Conservation (phyloP, 352 stramenopile genomes). For the Phytopythium sindhum region DNA sequence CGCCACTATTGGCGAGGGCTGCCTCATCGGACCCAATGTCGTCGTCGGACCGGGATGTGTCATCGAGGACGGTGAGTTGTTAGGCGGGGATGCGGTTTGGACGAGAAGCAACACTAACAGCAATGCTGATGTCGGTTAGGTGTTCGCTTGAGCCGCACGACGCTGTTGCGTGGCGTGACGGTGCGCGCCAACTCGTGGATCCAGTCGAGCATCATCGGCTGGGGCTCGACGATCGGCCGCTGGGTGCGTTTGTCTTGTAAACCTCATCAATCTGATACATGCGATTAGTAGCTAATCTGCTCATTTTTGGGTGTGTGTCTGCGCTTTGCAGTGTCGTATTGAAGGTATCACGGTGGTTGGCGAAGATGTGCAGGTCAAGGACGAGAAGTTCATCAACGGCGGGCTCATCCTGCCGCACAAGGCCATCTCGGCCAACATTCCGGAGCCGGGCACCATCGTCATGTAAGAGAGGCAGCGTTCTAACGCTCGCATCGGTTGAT, state of each 20-base stretch:
- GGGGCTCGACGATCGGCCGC: conserved; percentile 82
- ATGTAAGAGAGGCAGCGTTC: conserved; percentile 43
- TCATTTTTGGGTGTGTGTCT: neutral
- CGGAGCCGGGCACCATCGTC: conserved; percentile 85
- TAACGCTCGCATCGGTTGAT: neutral
- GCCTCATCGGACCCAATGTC: conserved; percentile 84
- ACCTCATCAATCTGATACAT: neutral
- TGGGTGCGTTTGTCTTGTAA: conserved; percentile 40
- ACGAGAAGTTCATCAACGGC: conserved; percentile 89
- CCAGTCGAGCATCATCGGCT: conserved; percentile 88
- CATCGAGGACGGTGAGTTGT: conserved; percentile 68
- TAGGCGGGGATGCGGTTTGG: neutral
- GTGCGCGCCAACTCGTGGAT: conserved; percentile 84
- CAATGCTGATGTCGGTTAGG: conserved; percentile 23
- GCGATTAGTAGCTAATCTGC: neutral
- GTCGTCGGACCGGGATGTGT: conserved; percentile 78
- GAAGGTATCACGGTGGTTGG: conserved; percentile 83
- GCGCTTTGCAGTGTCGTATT: conserved; percentile 57
- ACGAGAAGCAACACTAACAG: too few species aligned
- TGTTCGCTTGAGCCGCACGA: conserved; percentile 81
- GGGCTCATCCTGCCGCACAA: conserved; percentile 87
- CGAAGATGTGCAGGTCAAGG: conserved; percentile 86
- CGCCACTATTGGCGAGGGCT: conserved; percentile 70
- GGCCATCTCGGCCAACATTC: conserved; percentile 82
- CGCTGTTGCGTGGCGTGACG: conserved; percentile 69